Base-by-base conservation (phyloP, 2,329 filamentous ascomycete genomes). In the Ascocoryne sarcoides region DNA sequence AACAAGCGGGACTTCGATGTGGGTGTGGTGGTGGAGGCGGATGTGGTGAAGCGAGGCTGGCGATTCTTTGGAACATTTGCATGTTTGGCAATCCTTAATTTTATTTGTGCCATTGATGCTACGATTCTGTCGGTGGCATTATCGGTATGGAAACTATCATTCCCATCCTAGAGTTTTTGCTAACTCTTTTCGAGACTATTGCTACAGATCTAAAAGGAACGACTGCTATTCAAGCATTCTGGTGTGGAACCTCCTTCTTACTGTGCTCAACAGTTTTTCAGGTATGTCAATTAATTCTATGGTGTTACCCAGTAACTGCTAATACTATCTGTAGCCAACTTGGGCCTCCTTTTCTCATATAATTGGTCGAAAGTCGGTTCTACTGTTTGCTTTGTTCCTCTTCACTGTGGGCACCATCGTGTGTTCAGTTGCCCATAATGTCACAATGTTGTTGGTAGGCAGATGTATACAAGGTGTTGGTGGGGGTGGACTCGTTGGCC, bases 31-130 rank as follows among this genome's bases (percentile, higher is more conserved):
- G n/a, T n/a, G n/a, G n/a, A n/a, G n/a, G n/a, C n/a, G n/a, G 23
- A 7, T 26, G 12, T 26, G 7, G 23, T 7, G 23, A 26, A 26
- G 23, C 23, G 23, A 26, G 23, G 23, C 23, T 26, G 23, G 23
- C 30, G 46, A 18, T 55, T 55, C 19, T 46, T 44, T 31, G 44
- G 46, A 19, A 49, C 47, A 30, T 52, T 55, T 44, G 39, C 30
- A n/a, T 52, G 43, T 37, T 37, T 55, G 20, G 49, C 42, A 35
- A 17, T 55, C 10, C 36, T 53, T 16, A 54, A 54, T 38, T 60
- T 82, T 15, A 75, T 79, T 63, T 73, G 75, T 8, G 75, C 77
- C n/a, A 64, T 82, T 26, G 77, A 82, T 58, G 76, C 75, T 5
- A 82, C 78, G 1, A 79, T 73, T 10, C 65, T 82, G 37, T 42